Evolutionary conservation across 768 basidiomycete species (phyloP).

Genomic region (Antrodiella citrinella): DNA sequence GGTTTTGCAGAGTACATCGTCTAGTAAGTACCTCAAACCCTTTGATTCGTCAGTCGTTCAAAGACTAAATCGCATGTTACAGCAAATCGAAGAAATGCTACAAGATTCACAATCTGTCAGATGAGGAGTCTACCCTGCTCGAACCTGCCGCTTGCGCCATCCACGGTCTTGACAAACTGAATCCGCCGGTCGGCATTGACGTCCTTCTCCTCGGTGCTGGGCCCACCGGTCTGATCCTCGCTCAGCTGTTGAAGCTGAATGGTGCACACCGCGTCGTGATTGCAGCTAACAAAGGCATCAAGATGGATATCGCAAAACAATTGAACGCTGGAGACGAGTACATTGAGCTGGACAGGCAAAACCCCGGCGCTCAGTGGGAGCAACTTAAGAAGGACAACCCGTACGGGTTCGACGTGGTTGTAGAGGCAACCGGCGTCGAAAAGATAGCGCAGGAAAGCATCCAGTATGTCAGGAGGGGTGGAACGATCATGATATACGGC

Average conservation of each 20-base stretch:
- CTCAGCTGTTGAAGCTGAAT: slow-evolving; percentile 82
- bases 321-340: slow-evolving; percentile 81
- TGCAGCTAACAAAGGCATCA: slow-evolving; percentile 85
- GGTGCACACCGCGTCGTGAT: slow-evolving; percentile 76
- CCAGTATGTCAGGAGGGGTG: slow-evolving; percentile 81
- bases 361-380: slow-evolving; percentile 74
- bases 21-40: slow-evolving; percentile 42
- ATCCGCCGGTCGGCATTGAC: slow-evolving; percentile 74
- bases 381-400: slow-evolving; percentile 76
- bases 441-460: slow-evolving; percentile 82
- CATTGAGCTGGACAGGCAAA: slow-evolving; percentile 71
- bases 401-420: slow-evolving; percentile 66
- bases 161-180: slow-evolving; percentile 86
- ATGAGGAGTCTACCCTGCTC: slow-evolving; percentile 81
- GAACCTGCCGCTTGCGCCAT: slow-evolving; percentile 91
- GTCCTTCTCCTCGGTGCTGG: slow-evolving; percentile 83
- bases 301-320: slow-evolving; percentile 79
- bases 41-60: not conserved
- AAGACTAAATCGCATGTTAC: not conserved
- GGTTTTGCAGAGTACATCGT: slow-evolving; percentile 88
- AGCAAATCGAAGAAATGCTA: slow-evolving; percentile 74
- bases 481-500: slow-evolving; percentile 83
- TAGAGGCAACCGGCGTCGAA: slow-evolving; percentile 78
- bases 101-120: slow-evolving; percentile 80
- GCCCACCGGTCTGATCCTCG: slow-evolving; percentile 82